Evolutionary conservation across 441 rosid species (phyloP).

Genomic region (Populus hybrid): DNA sequence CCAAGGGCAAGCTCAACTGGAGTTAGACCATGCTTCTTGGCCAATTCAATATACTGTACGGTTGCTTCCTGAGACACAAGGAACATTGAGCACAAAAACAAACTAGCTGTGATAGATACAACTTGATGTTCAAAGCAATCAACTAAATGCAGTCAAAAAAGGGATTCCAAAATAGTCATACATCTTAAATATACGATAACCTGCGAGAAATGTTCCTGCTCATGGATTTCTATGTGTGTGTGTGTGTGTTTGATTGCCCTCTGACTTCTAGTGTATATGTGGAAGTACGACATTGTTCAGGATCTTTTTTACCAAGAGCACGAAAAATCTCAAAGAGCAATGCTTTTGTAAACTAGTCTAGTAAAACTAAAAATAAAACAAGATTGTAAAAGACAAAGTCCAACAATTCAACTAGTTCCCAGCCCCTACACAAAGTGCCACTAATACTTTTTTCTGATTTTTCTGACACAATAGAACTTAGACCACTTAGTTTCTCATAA

Average conservation of each 20-base stretch:
- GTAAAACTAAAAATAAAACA: not conserved
- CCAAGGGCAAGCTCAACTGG: slow-evolving; percentile 79
- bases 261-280: not conserved
- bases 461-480: not conserved
- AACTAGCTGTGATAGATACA: not conserved
- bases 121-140: not conserved
- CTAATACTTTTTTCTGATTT: not conserved
- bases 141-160: not conserved
- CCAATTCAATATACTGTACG: slow-evolving; percentile 53
- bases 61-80: slow-evolving; percentile 65
- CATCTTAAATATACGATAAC: not conserved
- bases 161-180: not conserved
- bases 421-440: not conserved
- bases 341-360: not conserved
- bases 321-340: not conserved
- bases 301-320: not conserved
- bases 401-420: not conserved
- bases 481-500: not conserved
- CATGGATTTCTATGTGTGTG: not conserved
- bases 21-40: slow-evolving; percentile 66
- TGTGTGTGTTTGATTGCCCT: not conserved
- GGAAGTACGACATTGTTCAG: not conserved
- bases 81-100: not conserved
- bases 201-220: not conserved
- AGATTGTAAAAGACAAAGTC: not conserved